Evolutionary conservation across 352 stramenopile genomes (phyloP), one percentile per base, ranked within the genome.

Genomic region (Pythium aquatile): DNA sequence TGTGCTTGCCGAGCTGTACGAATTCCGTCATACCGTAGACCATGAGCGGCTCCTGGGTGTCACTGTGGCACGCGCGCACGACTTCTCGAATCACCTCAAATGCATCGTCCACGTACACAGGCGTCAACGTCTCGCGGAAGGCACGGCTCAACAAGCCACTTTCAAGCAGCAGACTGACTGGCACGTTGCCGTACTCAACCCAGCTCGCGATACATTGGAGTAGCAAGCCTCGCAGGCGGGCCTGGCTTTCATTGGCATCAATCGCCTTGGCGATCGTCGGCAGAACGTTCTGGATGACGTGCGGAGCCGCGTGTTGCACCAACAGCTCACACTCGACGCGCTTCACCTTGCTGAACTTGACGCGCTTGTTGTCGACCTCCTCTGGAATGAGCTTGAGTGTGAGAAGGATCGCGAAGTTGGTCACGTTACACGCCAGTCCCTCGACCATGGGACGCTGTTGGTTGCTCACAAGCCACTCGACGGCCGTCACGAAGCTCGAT

Each of bases 391-490:
- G 71, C 48, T 93, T 91, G 30, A 93, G 60, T 49, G 80, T 88
- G 11, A 92, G 63, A 33, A 93, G 61, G 29, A 91, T 85, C 3
- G 83, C 79, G 73, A 86, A 91, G 64, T 92, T 91, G 20, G 83
- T 91, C 47, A 86, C 60, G 5, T 73, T 72, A 58, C 75, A 70
- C 11, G 76, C 75, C 7, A 78, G 51, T 7, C 65, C 58, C 35
- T 87, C 73, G 26, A 71, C 62, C n/a, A 78, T 73, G 5, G 72
- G 78, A n/a, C 76, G 63, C 42, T 77, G 58, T 59, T 94, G 83
- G 71, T 90, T 94, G 40, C 73, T 72, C 55, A 90, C 79, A 35
- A 93, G 82, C 81, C 79, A 91, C 68, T 94, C 79, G 55, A 94
- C 77, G 2, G 83, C 80, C 30, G 69, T 67, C 26, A 90, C 74